A percentile compares a stretch with the other conserved stretches of the same genome.
Conservation (phyloP, 495 filamentous ascomycete species). For the Tuber aestivum region DNA sequence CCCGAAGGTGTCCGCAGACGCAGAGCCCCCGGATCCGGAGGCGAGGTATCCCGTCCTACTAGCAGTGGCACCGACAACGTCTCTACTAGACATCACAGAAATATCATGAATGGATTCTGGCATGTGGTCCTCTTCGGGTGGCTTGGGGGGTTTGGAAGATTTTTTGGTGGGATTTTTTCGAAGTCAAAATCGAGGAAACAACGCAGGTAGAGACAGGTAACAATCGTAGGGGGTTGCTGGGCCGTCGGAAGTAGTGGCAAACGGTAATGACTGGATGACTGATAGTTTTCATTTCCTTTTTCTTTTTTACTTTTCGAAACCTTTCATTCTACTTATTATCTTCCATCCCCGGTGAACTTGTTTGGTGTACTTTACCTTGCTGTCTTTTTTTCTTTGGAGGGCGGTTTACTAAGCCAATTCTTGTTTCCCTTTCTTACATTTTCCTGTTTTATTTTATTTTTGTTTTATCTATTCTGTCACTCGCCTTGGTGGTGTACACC, state of each 20-base stretch:
- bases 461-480: constrained; percentile 3
- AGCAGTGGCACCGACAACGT: constrained; percentile 41
- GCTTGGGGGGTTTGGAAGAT: constrained; percentile 39
- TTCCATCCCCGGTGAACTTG: not conserved
- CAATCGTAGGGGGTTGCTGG: constrained; percentile 2
- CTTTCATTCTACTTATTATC: not conserved
- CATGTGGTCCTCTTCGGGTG: constrained; percentile 40
- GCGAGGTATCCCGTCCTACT: constrained; percentile 22
- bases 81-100: constrained; percentile 33
- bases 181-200: constrained; percentile 22
- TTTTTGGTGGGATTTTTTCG: constrained; percentile 37
- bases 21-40: constrained; percentile 15
- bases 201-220: constrained; percentile 2
- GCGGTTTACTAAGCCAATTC: not conserved
- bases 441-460: constrained; percentile 6
- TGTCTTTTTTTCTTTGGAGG: constrained; percentile 7
- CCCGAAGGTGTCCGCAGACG: constrained; percentile 36
- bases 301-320: constrained; percentile 6
- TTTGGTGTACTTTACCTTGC: not conserved
- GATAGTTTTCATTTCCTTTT: constrained; percentile 8
- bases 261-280: constrained; percentile 3
- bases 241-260: not conserved
- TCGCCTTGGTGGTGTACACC: not conserved
- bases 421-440: constrained; percentile 5
- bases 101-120: constrained; percentile 41